phyloP scores from a whole-genome alignment of 2,329 filamentous ascomycete species.

The Xylariomycetidae sp. region DNA sequence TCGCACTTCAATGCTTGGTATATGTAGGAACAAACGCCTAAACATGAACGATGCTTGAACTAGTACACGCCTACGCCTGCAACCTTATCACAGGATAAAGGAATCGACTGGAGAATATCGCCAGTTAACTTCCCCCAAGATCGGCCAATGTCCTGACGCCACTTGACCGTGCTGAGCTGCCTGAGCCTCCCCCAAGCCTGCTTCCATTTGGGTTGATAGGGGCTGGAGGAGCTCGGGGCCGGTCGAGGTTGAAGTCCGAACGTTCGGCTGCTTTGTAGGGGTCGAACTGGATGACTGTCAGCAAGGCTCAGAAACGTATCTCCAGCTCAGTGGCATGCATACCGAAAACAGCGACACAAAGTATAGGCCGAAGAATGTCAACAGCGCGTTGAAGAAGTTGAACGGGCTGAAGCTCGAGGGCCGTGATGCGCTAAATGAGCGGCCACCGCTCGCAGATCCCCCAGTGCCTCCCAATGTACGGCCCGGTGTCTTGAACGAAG shows the following conservation, averaged over 20 bases:
- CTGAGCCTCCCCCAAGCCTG: constrained; percentile 22
- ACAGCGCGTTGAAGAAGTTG: constrained; percentile 40
- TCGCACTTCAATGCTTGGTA: too few relatives aligned
- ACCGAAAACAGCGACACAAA: constrained; percentile 56
- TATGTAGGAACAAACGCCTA: too few relatives aligned
- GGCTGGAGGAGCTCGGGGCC: constrained; percentile 23
- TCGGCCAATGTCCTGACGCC: constrained; percentile 47
- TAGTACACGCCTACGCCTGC: background rate
- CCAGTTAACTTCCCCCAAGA: constrained; percentile 31
- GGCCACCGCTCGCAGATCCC: constrained; percentile 12
- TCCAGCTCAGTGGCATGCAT: constrained; percentile 23
- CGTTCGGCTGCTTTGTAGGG: constrained; percentile 55
- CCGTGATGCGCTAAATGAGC: too few relatives aligned
- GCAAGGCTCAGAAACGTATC: background rate
- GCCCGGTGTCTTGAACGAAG: constrained; percentile 48
- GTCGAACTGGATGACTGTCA: constrained; percentile 41
- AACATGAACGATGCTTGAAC: too few relatives aligned
- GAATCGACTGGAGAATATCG: too few relatives aligned
- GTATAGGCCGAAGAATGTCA: constrained; percentile 56
- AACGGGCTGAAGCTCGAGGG: constrained; percentile 32
- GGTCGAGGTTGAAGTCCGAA: constrained; percentile 52
- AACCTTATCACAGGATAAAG: too few relatives aligned
- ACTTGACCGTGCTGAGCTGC: constrained; percentile 17
- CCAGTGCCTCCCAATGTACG: constrained; percentile 45
- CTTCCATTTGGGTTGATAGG: constrained; percentile 16